Percentiles rank a stretch among this genome's conserved stretches.
Evolutionary conservation across 495 filamentous ascomycete genomes (phyloP).

Genomic region (Penicillium bovifimosum): DNA sequence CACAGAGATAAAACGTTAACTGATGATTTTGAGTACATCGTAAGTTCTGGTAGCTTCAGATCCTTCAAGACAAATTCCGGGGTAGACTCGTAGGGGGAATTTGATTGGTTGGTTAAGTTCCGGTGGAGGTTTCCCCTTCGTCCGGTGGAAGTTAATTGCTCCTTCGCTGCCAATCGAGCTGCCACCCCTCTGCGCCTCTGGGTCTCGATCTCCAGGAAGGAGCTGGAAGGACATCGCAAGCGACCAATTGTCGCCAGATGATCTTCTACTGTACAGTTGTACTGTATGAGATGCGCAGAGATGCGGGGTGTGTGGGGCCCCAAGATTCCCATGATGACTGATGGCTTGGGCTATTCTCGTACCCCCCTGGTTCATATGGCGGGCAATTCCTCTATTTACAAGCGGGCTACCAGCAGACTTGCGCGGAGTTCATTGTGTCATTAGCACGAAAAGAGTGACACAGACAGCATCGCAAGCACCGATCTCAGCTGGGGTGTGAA

Average conservation of each 20-base stretch:
- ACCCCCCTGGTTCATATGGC: background rate
- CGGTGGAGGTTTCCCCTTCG: background rate
- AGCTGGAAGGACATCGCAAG: background rate
- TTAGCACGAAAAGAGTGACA: background rate
- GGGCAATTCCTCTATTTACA: background rate
- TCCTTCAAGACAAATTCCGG: background rate
- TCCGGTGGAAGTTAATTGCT: constrained; percentile 1
- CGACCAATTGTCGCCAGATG: background rate
- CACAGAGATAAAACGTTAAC: too few relatives aligned
- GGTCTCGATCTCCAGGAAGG: background rate
- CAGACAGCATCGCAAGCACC: background rate
- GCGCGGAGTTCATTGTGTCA: background rate
- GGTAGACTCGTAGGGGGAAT: background rate
- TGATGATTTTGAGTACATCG: too few relatives aligned
- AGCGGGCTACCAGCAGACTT: background rate
- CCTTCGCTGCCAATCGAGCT: constrained; percentile 1
- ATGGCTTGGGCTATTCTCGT: background rate
- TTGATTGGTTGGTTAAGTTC: background rate
- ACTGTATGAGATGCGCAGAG: background rate
- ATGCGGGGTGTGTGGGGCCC: constrained; percentile 3
- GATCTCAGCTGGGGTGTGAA: background rate
- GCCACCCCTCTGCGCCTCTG: background rate
- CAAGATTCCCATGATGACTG: background rate
- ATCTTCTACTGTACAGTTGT: background rate
- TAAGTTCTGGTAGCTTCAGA: background rate